Evolutionary conservation across 805 yeast species (phyloP).

Genomic region (Starmerella geochares): DNA sequence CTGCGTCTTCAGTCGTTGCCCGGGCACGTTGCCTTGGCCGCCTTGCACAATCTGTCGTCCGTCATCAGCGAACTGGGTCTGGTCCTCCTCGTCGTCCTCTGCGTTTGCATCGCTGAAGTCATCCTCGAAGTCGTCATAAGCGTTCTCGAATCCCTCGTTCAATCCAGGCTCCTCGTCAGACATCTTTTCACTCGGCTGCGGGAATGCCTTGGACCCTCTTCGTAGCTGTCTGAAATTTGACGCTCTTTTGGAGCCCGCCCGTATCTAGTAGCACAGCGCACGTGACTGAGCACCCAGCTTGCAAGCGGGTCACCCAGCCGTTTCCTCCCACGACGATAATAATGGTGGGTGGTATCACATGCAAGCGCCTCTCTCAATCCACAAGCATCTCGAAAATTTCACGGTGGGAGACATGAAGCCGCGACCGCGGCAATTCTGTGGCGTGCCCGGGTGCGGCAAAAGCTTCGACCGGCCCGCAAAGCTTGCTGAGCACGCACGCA

Average conservation of each 20-base stretch:
- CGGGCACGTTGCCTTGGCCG: constrained; percentile 30
- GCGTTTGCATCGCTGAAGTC: constrained; percentile 69
- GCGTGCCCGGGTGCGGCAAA: constrained; percentile 50
- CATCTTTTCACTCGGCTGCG: constrained; percentile 26
- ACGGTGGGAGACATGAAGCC: constrained; percentile 13
- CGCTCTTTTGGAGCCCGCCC: background rate
- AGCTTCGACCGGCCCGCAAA: constrained; percentile 73
- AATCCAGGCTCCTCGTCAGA: constrained; percentile 43
- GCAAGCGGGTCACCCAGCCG: too few relatives aligned
- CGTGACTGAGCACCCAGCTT: background rate
- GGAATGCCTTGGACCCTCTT: background rate
- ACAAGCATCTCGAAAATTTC: background rate
- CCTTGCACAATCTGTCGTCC: constrained; percentile 66
- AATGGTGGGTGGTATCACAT: too few relatives aligned
- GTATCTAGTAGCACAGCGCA: background rate
- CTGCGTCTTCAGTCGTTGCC: constrained; percentile 50
- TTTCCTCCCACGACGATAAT: too few relatives aligned
- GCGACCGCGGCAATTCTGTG: constrained; percentile 44
- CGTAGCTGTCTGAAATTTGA: background rate
- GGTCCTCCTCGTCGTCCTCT: constrained; percentile 35
- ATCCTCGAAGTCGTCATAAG: constrained; percentile 61
- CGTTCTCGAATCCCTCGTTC: constrained; percentile 49
- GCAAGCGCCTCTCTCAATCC: too few relatives aligned
- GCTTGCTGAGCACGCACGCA: constrained; percentile 66
- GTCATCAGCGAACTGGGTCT: constrained; percentile 42